Evolutionary conservation across 371 early-diverging fungal species (phyloP).

Genomic region (Rhizomucor pusillus): DNA sequence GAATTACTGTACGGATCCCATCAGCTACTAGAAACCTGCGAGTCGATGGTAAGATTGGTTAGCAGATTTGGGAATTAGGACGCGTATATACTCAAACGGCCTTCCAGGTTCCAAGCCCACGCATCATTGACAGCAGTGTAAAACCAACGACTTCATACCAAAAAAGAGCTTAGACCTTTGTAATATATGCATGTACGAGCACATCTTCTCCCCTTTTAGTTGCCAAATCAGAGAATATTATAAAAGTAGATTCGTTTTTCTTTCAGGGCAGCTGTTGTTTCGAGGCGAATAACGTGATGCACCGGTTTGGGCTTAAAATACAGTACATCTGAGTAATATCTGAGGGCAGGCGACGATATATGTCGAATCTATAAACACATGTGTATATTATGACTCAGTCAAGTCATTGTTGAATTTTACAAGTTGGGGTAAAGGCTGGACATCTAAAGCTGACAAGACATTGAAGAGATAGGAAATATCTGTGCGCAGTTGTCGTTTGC

Average conservation of each 20-base stretch:
- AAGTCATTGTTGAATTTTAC: background rate
- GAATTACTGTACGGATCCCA: conserved; percentile 89
- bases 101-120: conserved; percentile 47
- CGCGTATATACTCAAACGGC: background rate
- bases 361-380: too few relatives aligned
- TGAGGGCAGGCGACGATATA: too few relatives aligned
- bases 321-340: too few relatives aligned
- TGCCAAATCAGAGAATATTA: too few relatives aligned
- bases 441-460: conserved; percentile 63
- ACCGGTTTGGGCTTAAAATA: too few relatives aligned
- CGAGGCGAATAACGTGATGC: too few relatives aligned
- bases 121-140: conserved; percentile 31
- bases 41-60: conserved; percentile 83
- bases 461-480: conserved; percentile 65
- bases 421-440: conserved; percentile 42
- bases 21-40: conserved; percentile 96
- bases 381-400: too few relatives aligned
- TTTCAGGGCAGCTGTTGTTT: too few relatives aligned
- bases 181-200: too few relatives aligned
- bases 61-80: background rate
- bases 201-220: too few relatives aligned
- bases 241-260: too few relatives aligned
- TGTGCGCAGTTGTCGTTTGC: conserved; percentile 53
- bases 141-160: background rate
- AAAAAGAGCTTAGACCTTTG: too few relatives aligned